Evolutionary conservation across 495 filamentous ascomycete genomes (phyloP).

Genomic region (Penicillium odoratum): DNA sequence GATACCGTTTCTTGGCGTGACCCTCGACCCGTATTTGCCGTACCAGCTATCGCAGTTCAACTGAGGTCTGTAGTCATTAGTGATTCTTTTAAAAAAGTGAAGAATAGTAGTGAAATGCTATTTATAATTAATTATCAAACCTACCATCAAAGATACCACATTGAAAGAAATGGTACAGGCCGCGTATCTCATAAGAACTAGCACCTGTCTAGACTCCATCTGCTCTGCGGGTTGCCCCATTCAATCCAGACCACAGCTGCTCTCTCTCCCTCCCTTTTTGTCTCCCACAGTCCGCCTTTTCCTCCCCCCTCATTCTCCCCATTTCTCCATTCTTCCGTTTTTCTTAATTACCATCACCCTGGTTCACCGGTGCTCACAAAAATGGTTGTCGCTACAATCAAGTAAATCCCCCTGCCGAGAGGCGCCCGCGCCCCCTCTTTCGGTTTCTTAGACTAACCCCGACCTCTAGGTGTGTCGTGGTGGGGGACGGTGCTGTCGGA

Average conservation of each 20-base stretch:
- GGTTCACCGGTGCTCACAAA: constrained; percentile 19
- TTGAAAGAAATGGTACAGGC: constrained; percentile 7
- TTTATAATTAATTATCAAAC: neutral
- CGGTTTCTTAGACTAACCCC: constrained; percentile 25
- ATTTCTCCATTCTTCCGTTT: constrained; percentile 1
- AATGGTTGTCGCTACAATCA: constrained; percentile 45
- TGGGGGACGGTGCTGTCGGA: constrained; percentile 98
- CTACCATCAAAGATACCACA: neutral
- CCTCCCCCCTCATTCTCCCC: constrained; percentile 10
- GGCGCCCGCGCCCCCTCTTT: constrained; percentile 13
- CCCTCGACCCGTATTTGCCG: constrained; percentile 3
- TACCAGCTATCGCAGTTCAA: neutral
- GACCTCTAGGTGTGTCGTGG: constrained; percentile 82
- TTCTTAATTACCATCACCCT: neutral
- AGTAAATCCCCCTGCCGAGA: constrained; percentile 26
- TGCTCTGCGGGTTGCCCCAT: constrained; percentile 33
- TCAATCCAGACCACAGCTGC: constrained; percentile 33
- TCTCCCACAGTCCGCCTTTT: constrained; percentile 16
- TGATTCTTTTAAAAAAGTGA: neutral
- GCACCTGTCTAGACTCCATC: constrained; percentile 28
- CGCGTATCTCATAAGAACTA: constrained; percentile 10
- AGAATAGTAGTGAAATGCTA: neutral
- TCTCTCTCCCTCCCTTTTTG: constrained; percentile 24
- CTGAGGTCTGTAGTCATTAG: too few relatives aligned
- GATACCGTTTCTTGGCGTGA: constrained; percentile 5